A percentile compares a stretch with the other conserved stretches of the same genome.
Conservation (phyloP, 2,329 filamentous ascomycete genomes). For the Penicillium fuscoglaucum region DNA sequence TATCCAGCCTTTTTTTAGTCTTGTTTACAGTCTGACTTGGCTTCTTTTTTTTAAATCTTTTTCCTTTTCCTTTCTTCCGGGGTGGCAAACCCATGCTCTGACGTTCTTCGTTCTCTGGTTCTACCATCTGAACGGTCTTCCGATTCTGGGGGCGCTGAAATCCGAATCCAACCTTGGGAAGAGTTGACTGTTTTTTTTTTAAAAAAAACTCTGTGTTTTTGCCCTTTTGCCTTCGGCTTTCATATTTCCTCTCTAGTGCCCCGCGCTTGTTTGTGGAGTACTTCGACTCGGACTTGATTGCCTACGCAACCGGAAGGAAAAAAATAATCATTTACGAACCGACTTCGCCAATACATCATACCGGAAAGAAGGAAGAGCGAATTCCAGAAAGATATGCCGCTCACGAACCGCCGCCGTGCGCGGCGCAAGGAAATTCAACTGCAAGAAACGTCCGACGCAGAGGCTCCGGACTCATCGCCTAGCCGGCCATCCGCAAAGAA, state of each 20-base stretch:
- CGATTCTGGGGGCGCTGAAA: conserved; percentile 27
- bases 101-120: conserved; percentile 31
- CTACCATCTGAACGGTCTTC: conserved; percentile 27
- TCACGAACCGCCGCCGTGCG: conserved; percentile 47
- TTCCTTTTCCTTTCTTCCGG: conserved; percentile 18
- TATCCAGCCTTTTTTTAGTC: conserved; percentile 6
- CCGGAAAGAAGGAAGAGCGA: conserved; percentile 3
- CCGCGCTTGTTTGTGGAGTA: conserved; percentile 16
- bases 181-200: conserved; percentile 19
- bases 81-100: conserved; percentile 35
- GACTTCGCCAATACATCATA: conserved; percentile 3
- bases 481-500: conserved; percentile 50
- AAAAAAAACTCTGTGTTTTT: neutral
- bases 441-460: conserved; percentile 48
- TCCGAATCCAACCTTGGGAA: conserved; percentile 20
- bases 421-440: conserved; percentile 48
- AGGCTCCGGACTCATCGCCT: conserved; percentile 50
- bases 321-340: conserved; percentile 10
- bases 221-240: conserved; percentile 15
- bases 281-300: conserved; percentile 9
- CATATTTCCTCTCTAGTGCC: conserved; percentile 11
- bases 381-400: conserved; percentile 35
- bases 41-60: conserved; percentile 4
- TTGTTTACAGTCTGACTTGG: conserved; percentile 4
- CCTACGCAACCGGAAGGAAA: conserved; percentile 8